Conservation (phyloP, 2,329 filamentous ascomycete genomes). For the Stromatinia cepivora region DNA sequence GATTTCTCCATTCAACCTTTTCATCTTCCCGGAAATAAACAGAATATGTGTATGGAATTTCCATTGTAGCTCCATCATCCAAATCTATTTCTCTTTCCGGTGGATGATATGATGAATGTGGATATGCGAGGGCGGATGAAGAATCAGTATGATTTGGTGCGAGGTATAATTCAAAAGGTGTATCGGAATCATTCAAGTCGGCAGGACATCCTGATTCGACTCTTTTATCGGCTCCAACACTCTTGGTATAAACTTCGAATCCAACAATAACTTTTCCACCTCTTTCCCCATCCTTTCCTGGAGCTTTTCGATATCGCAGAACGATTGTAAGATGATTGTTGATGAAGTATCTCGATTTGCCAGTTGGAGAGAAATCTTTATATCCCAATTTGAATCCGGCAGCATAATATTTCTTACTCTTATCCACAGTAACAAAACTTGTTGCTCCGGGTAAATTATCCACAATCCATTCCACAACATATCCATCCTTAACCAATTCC, state of each 20-base stretch:
- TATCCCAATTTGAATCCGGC: conserved; percentile 88
- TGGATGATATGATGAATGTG: conserved; percentile 59
- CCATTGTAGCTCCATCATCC: conserved; percentile 65
- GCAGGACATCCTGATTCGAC: conserved; percentile 66
- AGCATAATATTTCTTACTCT: conserved; percentile 82
- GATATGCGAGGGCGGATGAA: conserved; percentile 49
- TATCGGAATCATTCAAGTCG: conserved; percentile 61
- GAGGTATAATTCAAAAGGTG: conserved; percentile 69
- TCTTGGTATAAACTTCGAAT: conserved; percentile 89
- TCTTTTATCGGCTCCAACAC: conserved; percentile 63
- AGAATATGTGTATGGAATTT: conserved; percentile 83
- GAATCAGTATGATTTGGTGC: conserved; percentile 60
- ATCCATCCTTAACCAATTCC: conserved; percentile 73
- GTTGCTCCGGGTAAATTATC: conserved; percentile 89
- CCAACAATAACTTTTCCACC: conserved; percentile 81
- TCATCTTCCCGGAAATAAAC: conserved; percentile 86
- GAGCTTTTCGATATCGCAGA: conserved; percentile 72
- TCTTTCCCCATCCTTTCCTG: conserved; percentile 65
- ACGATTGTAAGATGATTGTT: conserved; percentile 90
- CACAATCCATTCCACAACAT: conserved; percentile 91
- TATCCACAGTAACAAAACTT: conserved; percentile 83
- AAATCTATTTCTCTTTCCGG: conserved; percentile 55
- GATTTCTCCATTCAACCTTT: conserved; percentile 75
- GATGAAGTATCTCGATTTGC: conserved; percentile 67
- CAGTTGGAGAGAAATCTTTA: conserved; percentile 61